Conservation (phyloP, 805 yeast species). For the Hanseniaspora clermontiae region DNA sequence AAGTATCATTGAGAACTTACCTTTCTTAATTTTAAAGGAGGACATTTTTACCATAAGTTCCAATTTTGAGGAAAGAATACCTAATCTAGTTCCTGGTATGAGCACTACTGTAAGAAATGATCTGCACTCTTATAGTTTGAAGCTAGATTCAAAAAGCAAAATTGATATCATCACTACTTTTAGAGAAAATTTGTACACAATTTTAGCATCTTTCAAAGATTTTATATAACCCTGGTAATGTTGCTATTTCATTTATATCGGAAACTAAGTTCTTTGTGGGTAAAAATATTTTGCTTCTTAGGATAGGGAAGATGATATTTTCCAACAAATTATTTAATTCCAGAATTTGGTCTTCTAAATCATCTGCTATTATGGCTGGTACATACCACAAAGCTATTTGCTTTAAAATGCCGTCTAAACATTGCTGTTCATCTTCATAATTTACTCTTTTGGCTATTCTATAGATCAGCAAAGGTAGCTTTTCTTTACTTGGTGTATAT, state of each 20-base stretch:
- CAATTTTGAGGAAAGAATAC: constrained; percentile 8
- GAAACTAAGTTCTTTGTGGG: constrained; percentile 35
- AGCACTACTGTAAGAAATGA: constrained; percentile 7
- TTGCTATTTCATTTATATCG: constrained; percentile 74
- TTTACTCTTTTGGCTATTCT: constrained; percentile 46
- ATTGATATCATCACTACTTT: constrained; percentile 1
- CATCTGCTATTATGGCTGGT: constrained; percentile 39
- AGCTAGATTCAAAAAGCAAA: neutral
- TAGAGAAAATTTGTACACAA: constrained; percentile 4
- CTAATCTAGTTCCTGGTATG: constrained; percentile 11
- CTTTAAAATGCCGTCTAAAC: constrained; percentile 50
- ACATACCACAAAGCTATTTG: constrained; percentile 64
- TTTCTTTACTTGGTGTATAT: constrained; percentile 48
- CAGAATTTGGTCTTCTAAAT: constrained; percentile 20
- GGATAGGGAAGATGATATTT: constrained; percentile 48
- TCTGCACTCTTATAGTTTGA: neutral
- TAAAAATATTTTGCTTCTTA: constrained; percentile 54
- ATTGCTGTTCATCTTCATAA: constrained; percentile 55
- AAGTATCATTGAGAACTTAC: constrained; percentile 1
- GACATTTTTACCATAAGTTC: constrained; percentile 9
- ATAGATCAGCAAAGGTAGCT: constrained; percentile 55
- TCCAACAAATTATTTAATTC: constrained; percentile 37
- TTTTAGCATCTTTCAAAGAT: constrained; percentile 81
- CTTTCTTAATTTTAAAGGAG: constrained; percentile 8
- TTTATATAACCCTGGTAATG: constrained; percentile 75